Base-by-base conservation (phyloP, 1,284 basidiomycete species). In the Marasmius tenuissimus region DNA sequence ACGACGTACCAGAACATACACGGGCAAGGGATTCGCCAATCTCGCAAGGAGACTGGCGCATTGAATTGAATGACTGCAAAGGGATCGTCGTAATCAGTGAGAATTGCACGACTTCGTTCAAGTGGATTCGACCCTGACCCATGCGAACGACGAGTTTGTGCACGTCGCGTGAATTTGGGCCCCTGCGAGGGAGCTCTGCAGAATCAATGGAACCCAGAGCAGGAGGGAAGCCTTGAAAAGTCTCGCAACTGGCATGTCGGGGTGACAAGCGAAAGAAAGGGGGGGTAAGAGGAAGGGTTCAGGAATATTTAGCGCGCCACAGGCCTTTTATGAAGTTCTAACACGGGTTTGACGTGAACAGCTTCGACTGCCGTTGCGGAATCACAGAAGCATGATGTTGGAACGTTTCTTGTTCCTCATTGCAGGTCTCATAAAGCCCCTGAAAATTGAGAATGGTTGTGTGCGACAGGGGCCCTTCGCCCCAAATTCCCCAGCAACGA, bases 21-120 rank as follows among this genome's bases (percentile, higher is more conserved):
- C 47, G 35, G 4, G 38, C 59, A 12, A 60, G 52, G 7, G 52
- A 38, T 55, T 56, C 52, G 8, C 51, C 59, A 10, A 60, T 49
- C 37, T 45, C n/a, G 27, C 59, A 60, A n/a, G 59, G 59, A 33
- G 38, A 45, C 35, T 60, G 52, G 35, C 22, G 12, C 9, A 20
- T 14, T 22, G 59, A 60, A 20, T 60, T 60, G 59, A 55, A 60
- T 14, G 59, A 53, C 59, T 54, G 27, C 7, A 34, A 6, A 42
- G n/a, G 6, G 6, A 42, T 3, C 40, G 40, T 42, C 6, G 4
- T 6, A 42, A 42, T 42, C 11, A 12, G n/a, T 6, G 40, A 42
- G 6, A 12, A 42, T 12, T 42, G 6, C 11, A 12, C 12, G 40
- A 12, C 3, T 42, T 6, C n/a, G 16, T 40, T 42, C 12, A 42